phyloP scores from a whole-genome alignment of 2,329 filamentous ascomycete species.

The Hypoxylon sp. region DNA sequence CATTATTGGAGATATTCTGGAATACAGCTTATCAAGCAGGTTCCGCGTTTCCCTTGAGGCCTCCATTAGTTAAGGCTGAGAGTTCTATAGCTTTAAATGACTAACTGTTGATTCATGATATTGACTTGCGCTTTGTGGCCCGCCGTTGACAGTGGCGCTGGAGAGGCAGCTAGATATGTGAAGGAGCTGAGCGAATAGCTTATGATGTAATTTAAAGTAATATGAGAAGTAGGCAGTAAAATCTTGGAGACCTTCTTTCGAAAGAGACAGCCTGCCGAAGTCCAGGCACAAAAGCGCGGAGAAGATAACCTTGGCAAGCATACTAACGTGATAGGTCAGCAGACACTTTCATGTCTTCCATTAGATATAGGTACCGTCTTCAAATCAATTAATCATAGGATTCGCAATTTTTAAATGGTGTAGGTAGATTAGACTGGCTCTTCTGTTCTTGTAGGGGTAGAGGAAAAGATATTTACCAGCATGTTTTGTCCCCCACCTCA shows the following conservation, averaged over 20 bases:
- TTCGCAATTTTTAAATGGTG: neutral
- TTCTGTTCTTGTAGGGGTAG: neutral
- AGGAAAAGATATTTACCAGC: neutral
- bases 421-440: neutral
- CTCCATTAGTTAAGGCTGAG: neutral
- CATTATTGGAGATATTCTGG: neutral
- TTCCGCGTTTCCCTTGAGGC: neutral
- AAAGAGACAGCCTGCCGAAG: neutral
- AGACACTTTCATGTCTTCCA: neutral
- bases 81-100: neutral
- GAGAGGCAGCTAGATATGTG: neutral
- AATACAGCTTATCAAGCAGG: neutral
- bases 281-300: no score
- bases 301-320: no score
- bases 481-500: neutral
- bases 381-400: neutral
- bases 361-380: neutral
- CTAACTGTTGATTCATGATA: neutral
- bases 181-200: neutral
- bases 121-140: neutral
- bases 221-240: no score
- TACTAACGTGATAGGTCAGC: neutral
- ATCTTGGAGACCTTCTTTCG: neutral
- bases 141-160: neutral
- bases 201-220: no score